Conservation (phyloP, 139 green algal genomes). For the Zygnema cylindricum region DNA sequence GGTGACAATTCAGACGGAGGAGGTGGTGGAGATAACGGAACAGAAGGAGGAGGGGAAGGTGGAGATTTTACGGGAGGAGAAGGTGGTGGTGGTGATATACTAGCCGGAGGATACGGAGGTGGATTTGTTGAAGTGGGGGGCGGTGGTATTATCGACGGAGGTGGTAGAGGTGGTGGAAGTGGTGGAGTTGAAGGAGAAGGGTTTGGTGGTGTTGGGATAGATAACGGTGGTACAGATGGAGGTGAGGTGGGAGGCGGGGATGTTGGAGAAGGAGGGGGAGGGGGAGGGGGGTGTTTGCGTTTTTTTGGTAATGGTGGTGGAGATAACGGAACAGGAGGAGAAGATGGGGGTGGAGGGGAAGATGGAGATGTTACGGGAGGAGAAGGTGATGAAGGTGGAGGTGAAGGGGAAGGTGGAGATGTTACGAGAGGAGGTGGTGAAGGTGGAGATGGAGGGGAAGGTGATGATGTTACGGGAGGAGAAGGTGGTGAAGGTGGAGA, state of each 20-base stretch:
- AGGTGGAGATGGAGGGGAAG: not conserved
- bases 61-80: not conserved
- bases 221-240: not conserved
- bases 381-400: not conserved
- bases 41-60: not conserved
- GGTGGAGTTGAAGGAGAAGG: not conserved
- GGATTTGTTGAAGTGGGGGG: not conserved
- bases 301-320: too few relatives aligned
- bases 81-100: slow-evolving; percentile 12
- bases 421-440: not conserved
- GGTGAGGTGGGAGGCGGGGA: not conserved
- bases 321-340: not conserved
- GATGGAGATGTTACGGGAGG: not conserved
- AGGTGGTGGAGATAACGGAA: not conserved
- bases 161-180: not conserved
- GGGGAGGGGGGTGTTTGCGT: not conserved
- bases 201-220: not conserved
- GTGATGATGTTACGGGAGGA: not conserved
- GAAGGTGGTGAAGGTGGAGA: not conserved
- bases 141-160: not conserved
- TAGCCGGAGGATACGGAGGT: not conserved
- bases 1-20: not conserved
- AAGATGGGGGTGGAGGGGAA: slow-evolving; percentile 13
- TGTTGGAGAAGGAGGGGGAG: not conserved
- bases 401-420: not conserved